A percentile compares a stretch with the other conserved stretches of the same genome.
Evolutionary conservation across 257 asterid species (phyloP).

Genomic region (Solanum gracilifrons): DNA sequence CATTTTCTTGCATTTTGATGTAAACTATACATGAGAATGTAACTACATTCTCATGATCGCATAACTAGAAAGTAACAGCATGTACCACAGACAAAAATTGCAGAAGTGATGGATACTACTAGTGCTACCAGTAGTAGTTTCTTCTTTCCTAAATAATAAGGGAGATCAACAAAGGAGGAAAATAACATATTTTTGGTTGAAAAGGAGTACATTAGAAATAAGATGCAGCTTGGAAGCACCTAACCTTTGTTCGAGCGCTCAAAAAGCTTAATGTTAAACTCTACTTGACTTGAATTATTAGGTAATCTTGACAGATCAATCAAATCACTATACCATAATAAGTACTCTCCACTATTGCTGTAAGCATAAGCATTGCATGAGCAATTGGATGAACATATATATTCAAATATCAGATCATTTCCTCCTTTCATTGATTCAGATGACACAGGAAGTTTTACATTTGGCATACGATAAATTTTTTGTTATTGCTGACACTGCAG

Average conservation of each 20-base stretch:
- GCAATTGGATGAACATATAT: constrained; percentile 9
- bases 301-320: not conserved
- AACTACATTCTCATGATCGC: no score
- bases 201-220: not conserved
- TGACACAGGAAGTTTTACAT: constrained; percentile 4
- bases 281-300: not conserved
- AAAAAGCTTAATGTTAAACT: not conserved
- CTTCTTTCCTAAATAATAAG: constrained; percentile 5
- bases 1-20: no score
- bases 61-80: not conserved
- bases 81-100: not conserved
- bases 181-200: not conserved
- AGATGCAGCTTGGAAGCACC: not conserved
- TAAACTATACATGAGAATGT: no score
- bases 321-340: not conserved
- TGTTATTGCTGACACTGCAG: not conserved
- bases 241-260: not conserved
- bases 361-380: constrained; percentile 15
- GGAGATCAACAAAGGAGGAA: not conserved
- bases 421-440: not conserved
- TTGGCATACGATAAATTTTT: not conserved
- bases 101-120: not conserved
- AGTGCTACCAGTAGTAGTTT: not conserved
- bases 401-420: not conserved
- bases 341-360: constrained; percentile 1